phyloP scores from a whole-genome alignment of 1,284 basidiomycete genomes.

The Apiotrichum siamense region DNA sequence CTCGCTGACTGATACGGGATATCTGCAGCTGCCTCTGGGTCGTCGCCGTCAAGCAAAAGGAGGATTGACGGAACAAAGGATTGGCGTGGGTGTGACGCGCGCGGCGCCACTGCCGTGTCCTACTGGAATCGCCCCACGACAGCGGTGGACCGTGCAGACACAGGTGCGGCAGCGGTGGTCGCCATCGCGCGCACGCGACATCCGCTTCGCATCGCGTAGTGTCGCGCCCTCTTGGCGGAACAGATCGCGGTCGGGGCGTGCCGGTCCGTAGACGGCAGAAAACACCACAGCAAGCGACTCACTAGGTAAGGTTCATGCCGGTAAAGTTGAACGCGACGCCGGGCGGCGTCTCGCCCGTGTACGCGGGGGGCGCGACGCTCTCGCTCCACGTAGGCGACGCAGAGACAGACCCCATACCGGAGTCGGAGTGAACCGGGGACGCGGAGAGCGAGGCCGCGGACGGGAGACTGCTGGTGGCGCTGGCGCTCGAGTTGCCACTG shows the following conservation, averaged over 20 bases:
- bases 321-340: slow-evolving; percentile 9
- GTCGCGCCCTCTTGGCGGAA: too few relatives aligned
- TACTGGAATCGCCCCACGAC: too few relatives aligned
- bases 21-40: too few relatives aligned
- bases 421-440: background rate
- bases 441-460: background rate
- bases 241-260: background rate
- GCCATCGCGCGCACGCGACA: too few relatives aligned
- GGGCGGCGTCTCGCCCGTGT: background rate
- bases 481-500: background rate
- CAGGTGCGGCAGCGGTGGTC: too few relatives aligned
- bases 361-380: background rate
- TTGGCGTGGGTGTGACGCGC: too few relatives aligned
- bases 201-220: too few relatives aligned
- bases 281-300: background rate
- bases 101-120: too few relatives aligned
- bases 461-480: background rate
- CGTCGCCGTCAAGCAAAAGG: too few relatives aligned
- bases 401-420: background rate
- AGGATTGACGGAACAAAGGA: too few relatives aligned
- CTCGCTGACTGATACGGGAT: too few relatives aligned
- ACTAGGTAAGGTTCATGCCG: slow-evolving; percentile 16
- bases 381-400: background rate
- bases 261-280: background rate
- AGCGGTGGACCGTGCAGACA: too few relatives aligned